These are phyloP conservation scores for Populus pruinosa DNA, from an alignment of 345 rosid species.

Conservation along the genomic window DNA sequence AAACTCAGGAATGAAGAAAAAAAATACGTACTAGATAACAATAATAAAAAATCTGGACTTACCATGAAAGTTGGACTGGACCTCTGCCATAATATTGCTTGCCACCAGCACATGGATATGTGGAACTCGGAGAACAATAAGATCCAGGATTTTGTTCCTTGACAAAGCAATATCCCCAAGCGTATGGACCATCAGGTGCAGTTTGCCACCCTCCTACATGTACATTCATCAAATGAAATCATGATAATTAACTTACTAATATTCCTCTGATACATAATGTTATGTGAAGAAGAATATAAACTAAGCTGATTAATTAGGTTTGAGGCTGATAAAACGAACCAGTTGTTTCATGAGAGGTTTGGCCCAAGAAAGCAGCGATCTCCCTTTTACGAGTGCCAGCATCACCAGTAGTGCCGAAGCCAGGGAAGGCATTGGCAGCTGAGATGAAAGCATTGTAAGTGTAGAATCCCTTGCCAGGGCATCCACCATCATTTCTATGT, in stretches of 20 bases:
- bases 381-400: conserved; percentile 12
- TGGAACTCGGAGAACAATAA: conserved; percentile 38
- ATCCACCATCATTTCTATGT: conserved; percentile 15
- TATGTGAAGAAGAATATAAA: not conserved
- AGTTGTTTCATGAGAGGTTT: conserved; percentile 26
- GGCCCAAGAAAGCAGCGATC: conserved; percentile 24
- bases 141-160: conserved; percentile 45
- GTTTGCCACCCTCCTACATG: conserved; percentile 6
- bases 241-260: too few species aligned
- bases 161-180: conserved; percentile 64
- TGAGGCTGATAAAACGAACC: not conserved
- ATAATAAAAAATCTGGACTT: not conserved
- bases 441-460: conserved; percentile 20
- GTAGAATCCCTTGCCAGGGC: conserved; percentile 18
- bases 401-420: conserved; percentile 18
- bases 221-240: not conserved
- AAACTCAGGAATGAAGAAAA: not conserved
- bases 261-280: too few species aligned
- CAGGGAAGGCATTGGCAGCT: conserved; percentile 12
- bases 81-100: conserved; percentile 64
- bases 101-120: conserved; percentile 57
- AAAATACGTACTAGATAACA: not conserved
- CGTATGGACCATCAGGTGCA: conserved; percentile 32
- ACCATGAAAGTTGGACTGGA: conserved; percentile 63
- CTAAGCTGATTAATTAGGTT: not conserved